Base-by-base conservation (phyloP, 192 early-diverging fungal genomes). In the Umbelopsis ramanniana region DNA sequence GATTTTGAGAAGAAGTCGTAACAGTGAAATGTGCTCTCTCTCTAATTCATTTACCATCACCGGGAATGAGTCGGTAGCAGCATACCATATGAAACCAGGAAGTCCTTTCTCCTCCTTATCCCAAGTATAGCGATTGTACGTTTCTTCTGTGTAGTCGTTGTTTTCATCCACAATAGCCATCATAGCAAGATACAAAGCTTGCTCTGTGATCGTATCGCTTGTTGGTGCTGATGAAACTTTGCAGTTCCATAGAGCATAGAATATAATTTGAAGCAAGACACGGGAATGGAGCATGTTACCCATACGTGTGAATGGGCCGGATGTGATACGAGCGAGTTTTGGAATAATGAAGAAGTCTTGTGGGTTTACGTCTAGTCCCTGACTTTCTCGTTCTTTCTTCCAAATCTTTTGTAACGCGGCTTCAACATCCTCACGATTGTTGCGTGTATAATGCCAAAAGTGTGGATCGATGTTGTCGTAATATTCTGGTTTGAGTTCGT, bases 361-460 rank as follows among this genome's bases (percentile, higher is more conserved):
- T 46, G 70, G 70, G 52, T 79, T 68, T 6, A 15, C 57, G 46
- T 77, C 19, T 66, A 79, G 50, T 46, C 81, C 84, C 4, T 79
- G 53, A 7, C 29, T 21, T 4, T 69, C 69, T 29, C 66, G 26
- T 11, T 47, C 21, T 21, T 55, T 45, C 24, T 73, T 78, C 35
- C 45, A 47, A 37, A 69, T 53, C 19, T 75, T 87, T 66, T 84
- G 89, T 68, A 96, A 81, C 50, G 89, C 85, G 40, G 91, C 91
- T 71, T 95, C 95, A 0, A 95, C 87, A 66, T 96, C 95, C 67
- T 93, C 95, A 7, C 95, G 89, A 76, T 97, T 93, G 72, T 97
- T 96, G 17, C 93, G 87, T 23, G 91, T 87, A 78, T 95, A 98
- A 77, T 98, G 95, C 73, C 92, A 92, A 79, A 95, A 99, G 83